phyloP scores from a whole-genome alignment of 2,329 filamentous ascomycete genomes.

The Clathrospora elynae region DNA sequence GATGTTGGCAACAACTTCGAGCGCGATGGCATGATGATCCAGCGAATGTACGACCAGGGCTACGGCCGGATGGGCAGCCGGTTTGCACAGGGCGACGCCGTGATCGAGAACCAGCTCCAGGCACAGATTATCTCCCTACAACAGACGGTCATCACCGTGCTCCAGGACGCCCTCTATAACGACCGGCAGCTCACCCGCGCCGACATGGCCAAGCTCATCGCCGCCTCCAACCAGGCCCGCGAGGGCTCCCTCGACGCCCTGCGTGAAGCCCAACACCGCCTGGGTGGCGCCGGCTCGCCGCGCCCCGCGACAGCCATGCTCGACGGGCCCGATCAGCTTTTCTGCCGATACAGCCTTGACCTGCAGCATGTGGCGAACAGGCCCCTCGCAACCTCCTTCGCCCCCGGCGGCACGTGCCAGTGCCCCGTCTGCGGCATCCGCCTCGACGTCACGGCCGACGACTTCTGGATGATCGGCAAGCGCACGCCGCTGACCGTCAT shows the following conservation, averaged over 20 bases:
- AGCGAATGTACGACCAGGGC: constrained; percentile 46
- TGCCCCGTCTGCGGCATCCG: constrained; percentile 39
- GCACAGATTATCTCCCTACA: constrained; percentile 52
- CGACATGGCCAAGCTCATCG: constrained; percentile 49
- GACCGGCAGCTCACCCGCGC: constrained; percentile 47
- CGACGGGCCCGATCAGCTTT: constrained; percentile 31
- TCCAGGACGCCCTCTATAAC: constrained; percentile 52
- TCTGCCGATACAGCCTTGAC: constrained; percentile 45
- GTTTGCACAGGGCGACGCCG: constrained; percentile 49
- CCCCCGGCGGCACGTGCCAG: constrained; percentile 36
- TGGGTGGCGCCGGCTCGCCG: constrained; percentile 21
- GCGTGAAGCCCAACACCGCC: constrained; percentile 42
- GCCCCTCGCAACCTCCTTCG: constrained; percentile 40
- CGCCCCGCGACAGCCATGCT: constrained; percentile 26
- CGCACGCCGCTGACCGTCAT: constrained; percentile 33
- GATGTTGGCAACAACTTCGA: constrained; percentile 42
- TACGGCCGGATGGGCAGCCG: constrained; percentile 43
- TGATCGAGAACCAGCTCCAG: constrained; percentile 52
- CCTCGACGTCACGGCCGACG: constrained; percentile 38
- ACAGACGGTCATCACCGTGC: constrained; percentile 52
- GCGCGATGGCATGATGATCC: constrained; percentile 42
- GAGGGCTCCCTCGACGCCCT: constrained; percentile 49
- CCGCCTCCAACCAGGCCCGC: constrained; percentile 50
- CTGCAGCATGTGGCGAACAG: constrained; percentile 40
- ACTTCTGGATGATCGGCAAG: constrained; percentile 49